A percentile compares a stretch with the other conserved stretches of the same genome.
Conservation (phyloP, 2,329 filamentous ascomycete species). For the Triangularia verruculosa region DNA sequence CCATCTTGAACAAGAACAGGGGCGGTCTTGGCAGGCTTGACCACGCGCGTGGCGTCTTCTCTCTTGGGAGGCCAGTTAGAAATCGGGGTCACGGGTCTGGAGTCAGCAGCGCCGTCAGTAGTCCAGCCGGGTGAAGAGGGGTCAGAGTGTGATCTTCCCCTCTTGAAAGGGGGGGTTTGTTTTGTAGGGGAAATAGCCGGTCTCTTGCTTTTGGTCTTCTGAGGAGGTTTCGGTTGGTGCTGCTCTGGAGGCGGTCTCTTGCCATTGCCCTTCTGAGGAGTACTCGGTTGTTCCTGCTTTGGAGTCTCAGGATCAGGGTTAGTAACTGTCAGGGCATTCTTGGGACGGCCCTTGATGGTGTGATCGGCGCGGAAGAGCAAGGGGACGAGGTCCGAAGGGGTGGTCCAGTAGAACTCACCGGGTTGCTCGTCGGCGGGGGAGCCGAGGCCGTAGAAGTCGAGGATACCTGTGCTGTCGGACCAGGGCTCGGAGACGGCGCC, state of each 20-base stretch:
- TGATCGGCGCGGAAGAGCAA: neutral
- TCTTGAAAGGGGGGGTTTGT: neutral
- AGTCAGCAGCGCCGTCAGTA: neutral
- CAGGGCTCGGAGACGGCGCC: too few relatives aligned
- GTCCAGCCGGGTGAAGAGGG: neutral
- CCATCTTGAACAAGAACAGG: too few relatives aligned
- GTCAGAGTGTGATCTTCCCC: neutral
- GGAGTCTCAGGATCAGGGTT: neutral
- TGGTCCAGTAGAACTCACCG: neutral
- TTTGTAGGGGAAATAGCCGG: neutral
- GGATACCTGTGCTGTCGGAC: neutral
- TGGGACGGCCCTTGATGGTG: neutral
- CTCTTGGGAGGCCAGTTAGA: neutral
- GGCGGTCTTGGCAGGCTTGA: too few relatives aligned
- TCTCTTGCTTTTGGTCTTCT: neutral
- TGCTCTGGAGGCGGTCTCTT: neutral
- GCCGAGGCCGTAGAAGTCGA: neutral
- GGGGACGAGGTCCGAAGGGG: neutral
- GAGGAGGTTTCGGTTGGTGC: neutral
- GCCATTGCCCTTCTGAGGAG: too few relatives aligned
- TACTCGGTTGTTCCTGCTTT: neutral
- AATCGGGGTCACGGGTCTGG: too few relatives aligned
- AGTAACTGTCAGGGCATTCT: neutral
- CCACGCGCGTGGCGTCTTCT: too few relatives aligned
- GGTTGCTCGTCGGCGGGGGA: neutral